Base-by-base conservation (phyloP, 2,329 filamentous ascomycete species). In the Ascocoryne sarcoides region DNA sequence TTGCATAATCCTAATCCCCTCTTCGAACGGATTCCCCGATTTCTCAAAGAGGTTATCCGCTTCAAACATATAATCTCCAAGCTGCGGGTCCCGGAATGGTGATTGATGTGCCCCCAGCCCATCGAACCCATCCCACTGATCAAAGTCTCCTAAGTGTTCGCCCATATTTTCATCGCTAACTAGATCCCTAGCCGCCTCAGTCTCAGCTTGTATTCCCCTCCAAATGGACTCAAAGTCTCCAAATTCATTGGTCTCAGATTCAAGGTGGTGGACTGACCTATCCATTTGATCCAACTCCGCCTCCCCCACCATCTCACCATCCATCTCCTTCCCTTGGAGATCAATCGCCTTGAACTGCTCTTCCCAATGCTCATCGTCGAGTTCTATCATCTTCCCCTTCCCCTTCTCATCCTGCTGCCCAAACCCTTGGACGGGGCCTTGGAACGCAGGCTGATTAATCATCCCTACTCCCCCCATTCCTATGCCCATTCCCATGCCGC, bases 311-410 rank as follows among this genome's bases (percentile, higher is more conserved):
- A 60, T 16, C 5, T 37, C 39, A 15, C 65, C 51, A 40, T 68
- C 60, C 42, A 70, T 62, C 47, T 69, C 61, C 37, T 74, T 61
- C 39, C 65, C 59, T 46, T 79, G 70, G 47, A 82, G 66, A 60
- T 90, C 86, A 60, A 95, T 80, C 63, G 92, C 79, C 42, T 87
- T 84, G 62, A 98, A 98, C 62, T 96, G 88, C 54, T 88, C 86
- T 64, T 96, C 90, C 92, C 92, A 96, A 58, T 94, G 83, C 57
- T 82, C 70, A 54, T 98, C 90, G 60, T 95, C 87, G 17, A 96
- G 75, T 66, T 96, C 92, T 10, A 96, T 82, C 66, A 96, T 77
- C 63, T 93, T 94, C 29, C 84, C 89, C 61, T 96, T 96, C 44
- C 84, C 85, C 62, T 88, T 84, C 36, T 65, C 69, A 29, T 57